Evolutionary conservation across 1,284 basidiomycete species (phyloP), one percentile per base, ranked within the genome.

Genomic region (Tylopilus orsonianus): DNA sequence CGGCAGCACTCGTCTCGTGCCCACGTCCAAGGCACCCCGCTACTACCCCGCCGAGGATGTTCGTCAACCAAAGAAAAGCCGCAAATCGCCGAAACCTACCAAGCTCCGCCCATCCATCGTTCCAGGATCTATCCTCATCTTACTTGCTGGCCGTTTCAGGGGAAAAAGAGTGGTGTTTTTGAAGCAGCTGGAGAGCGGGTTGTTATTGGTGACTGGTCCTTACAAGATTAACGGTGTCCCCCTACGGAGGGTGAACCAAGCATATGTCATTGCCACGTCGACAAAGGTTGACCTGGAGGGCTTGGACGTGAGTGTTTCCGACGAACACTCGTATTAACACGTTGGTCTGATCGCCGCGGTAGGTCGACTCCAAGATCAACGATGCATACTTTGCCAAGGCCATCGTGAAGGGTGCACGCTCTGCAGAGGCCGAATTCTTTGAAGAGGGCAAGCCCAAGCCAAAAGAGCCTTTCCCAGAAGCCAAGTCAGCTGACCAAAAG

Each of bases 171-270:
- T 99, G 59, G 94, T 99, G 50, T 97, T 95, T 78, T 79, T 99
- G 75, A 97, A 97, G 84, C 94, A 97, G 79, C 78, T 99, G 71
- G 83, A 83, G 63, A 93, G 90, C 58, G 96, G 96, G 56, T 76
- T 99, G 62, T 76, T 99, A 64, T 81, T 99, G 72, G 93, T 99
- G 65, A 96, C 94, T 44, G 97, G 97, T 54, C 97, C 97, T 49
- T 98, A 86, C 86, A 97, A 96, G 85, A 69, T 99, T 71, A 99
- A 99, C 76, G 97, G 97, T 73, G 97, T 99, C 38, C 97, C 97
- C 62, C 81, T 99, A 69, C 85, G 96, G 71, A 85, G 97, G 71
- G 95, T 99, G 57, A 97, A 96, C 80, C 96, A 98, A 80, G 94
- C 97, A 50, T 99, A 99, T 73, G 95, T 97, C 56, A 98, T 99